These are phyloP conservation scores for Euphorbia schlechtendalii DNA, from an alignment of 441 rosid species.

Conservation along the genomic window DNA sequence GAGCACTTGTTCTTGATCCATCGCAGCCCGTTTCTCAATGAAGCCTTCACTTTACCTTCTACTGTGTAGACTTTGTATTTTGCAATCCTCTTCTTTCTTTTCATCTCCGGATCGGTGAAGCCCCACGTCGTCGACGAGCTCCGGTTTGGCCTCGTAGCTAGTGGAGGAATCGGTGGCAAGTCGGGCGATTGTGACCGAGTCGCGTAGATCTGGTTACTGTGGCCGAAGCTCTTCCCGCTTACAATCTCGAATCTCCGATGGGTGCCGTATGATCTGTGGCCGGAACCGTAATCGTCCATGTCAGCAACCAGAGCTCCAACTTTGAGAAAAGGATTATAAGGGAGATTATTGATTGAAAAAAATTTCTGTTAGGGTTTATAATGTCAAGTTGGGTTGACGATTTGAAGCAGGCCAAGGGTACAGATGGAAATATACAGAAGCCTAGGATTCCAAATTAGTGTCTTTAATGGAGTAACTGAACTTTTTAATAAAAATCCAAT, in stretches of 20 bases:
- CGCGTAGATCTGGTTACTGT: slow-evolving; percentile 30
- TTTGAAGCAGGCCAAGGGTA: slow-evolving; percentile 1
- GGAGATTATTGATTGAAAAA: too few species aligned
- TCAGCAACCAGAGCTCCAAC: not conserved
- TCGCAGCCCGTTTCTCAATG: slow-evolving; percentile 52
- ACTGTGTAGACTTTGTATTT: slow-evolving; percentile 63
- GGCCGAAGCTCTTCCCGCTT: slow-evolving; percentile 44
- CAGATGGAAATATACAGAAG: not conserved
- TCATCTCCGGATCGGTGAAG: slow-evolving; percentile 53
- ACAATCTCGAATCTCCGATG: slow-evolving; percentile 49
- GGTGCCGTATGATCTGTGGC: slow-evolving; percentile 25
- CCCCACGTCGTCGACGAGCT: slow-evolving; percentile 52
- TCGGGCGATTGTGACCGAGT: slow-evolving; percentile 27
- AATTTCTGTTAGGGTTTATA: slow-evolving; percentile 21
- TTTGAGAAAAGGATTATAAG: not conserved
- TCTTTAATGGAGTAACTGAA: too few species aligned
- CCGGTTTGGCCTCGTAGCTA: slow-evolving; percentile 17
- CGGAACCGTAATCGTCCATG: slow-evolving; percentile 39
- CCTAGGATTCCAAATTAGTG: too few species aligned
- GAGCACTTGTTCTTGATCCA: slow-evolving; percentile 78
- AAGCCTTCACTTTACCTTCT: slow-evolving; percentile 65
- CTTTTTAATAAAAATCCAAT: too few species aligned
- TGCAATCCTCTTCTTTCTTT: slow-evolving; percentile 67
- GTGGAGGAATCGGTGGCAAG: slow-evolving; percentile 25
- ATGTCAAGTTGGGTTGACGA: not conserved